A percentile compares a stretch with the other conserved stretches of the same genome.
Evolutionary conservation across 805 yeast genomes (phyloP).

Genomic region (Lipomyces kockii): DNA sequence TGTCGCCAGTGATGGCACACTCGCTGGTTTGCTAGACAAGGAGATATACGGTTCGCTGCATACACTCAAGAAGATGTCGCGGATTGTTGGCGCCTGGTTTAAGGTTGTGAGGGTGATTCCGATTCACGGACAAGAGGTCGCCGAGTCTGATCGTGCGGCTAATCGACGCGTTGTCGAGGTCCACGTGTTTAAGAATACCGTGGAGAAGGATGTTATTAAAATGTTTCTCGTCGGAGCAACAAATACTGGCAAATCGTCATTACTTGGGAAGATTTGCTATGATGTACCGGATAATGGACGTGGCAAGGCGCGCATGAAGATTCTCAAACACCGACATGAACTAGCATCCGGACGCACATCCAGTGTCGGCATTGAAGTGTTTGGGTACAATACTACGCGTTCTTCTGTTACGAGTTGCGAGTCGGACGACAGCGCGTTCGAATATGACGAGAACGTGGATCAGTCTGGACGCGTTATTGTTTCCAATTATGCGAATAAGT

Average conservation of each 20-base stretch:
- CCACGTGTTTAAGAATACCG: constrained; percentile 24
- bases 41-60: constrained; percentile 32
- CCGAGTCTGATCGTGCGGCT: not conserved
- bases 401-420: constrained; percentile 11
- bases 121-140: constrained; percentile 15
- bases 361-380: constrained; percentile 30
- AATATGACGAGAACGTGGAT: constrained; percentile 12
- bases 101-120: constrained; percentile 35
- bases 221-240: constrained; percentile 29
- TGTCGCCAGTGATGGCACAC: constrained; percentile 32
- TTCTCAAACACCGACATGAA: constrained; percentile 35
- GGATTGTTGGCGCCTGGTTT: constrained; percentile 29
- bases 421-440: constrained; percentile 4
- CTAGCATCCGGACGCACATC: constrained; percentile 32
- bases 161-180: constrained; percentile 30
- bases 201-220: constrained; percentile 24
- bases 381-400: constrained; percentile 27
- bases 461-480: constrained; percentile 10
- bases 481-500: constrained; percentile 28
- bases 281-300: constrained; percentile 32
- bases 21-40: constrained; percentile 24
- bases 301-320: constrained; percentile 30
- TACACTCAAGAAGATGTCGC: constrained; percentile 29
- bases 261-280: constrained; percentile 29
- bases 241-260: constrained; percentile 33